Evolutionary conservation across 805 yeast genomes (phyloP).

Genomic region (Candida ulmi): DNA sequence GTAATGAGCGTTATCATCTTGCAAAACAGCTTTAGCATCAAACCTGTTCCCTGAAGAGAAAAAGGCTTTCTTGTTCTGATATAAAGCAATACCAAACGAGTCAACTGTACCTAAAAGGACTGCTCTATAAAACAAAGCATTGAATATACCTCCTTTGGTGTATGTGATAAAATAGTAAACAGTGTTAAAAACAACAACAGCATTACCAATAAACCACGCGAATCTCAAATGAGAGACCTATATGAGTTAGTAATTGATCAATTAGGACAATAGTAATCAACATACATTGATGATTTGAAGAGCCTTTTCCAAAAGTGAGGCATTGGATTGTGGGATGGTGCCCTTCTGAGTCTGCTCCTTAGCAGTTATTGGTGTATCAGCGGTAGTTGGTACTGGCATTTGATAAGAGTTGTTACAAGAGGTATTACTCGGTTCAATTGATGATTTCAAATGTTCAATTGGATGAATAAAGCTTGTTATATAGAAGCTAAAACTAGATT

Average conservation of each 20-base stretch:
- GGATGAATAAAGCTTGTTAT: background rate
- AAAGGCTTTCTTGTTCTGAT: slow-evolving; percentile 40
- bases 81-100: slow-evolving; percentile 72
- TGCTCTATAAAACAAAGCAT: slow-evolving; percentile 46
- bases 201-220: slow-evolving; percentile 70
- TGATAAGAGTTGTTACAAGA: background rate
- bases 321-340: too few species aligned
- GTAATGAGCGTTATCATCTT: slow-evolving; percentile 73
- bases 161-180: slow-evolving; percentile 32
- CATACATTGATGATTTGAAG: background rate
- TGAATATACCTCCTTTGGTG: slow-evolving; percentile 27
- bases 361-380: too few species aligned
- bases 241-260: background rate
- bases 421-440: too few species aligned
- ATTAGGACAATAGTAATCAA: background rate
- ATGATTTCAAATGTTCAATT: too few species aligned
- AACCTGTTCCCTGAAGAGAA: slow-evolving; percentile 17
- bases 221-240: slow-evolving; percentile 44
- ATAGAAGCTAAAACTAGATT: too few species aligned
- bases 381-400: background rate
- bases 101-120: slow-evolving; percentile 60
- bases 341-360: too few species aligned
- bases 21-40: slow-evolving; percentile 28
- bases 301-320: background rate
- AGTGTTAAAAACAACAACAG: slow-evolving; percentile 38